Evolutionary conservation across 2,329 filamentous ascomycete genomes (phyloP).

Genomic region (Zymoseptoria pseudotritici): DNA sequence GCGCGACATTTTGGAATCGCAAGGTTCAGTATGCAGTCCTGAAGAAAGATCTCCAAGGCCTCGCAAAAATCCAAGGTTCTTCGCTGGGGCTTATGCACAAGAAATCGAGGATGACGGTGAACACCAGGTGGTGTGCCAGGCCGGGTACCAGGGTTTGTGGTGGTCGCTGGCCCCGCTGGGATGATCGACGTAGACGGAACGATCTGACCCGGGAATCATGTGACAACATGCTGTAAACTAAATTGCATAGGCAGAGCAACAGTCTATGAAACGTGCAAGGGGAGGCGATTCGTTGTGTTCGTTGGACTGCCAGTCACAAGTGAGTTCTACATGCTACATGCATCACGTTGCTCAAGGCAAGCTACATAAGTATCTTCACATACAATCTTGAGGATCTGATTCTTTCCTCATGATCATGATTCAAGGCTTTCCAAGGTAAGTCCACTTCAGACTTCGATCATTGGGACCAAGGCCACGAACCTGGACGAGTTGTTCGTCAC

Average conservation of each 20-base stretch:
- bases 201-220: too few relatives aligned
- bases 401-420: not conserved
- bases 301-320: not conserved
- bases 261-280: not conserved
- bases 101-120: not conserved
- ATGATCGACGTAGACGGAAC: too few relatives aligned
- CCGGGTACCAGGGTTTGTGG: too few relatives aligned
- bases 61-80: not conserved
- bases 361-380: not conserved
- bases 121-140: too few relatives aligned
- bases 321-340: not conserved
- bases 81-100: not conserved
- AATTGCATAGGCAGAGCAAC: not conserved
- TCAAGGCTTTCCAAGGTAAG: slow-evolving; percentile 35
- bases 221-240: too few relatives aligned
- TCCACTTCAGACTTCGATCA: slow-evolving; percentile 38
- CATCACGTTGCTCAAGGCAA: not conserved
- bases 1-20: not conserved
- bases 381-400: not conserved
- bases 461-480: slow-evolving; percentile 35
- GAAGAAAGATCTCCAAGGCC: not conserved
- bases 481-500: slow-evolving; percentile 46
- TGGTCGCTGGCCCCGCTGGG: too few relatives aligned
- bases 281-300: not conserved
- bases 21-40: not conserved